These are phyloP conservation scores for Naganishia cerealis DNA, from an alignment of 1,284 basidiomycete genomes.

Conservation along the genomic window DNA sequence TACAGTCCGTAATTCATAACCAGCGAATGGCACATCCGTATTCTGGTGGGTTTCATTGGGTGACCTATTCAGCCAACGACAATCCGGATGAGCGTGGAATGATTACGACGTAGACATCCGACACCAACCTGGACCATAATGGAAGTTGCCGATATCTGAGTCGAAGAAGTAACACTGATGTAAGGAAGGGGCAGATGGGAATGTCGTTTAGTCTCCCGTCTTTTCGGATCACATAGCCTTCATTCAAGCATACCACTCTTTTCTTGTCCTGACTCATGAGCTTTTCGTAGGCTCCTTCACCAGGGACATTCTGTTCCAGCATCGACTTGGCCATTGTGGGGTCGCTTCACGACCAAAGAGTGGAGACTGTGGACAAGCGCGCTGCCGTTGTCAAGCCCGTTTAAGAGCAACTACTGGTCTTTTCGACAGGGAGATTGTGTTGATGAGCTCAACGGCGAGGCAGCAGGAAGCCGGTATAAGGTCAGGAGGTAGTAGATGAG, in stretches of 20 bases:
- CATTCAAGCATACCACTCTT: conserved; percentile 70
- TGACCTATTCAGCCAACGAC: conserved; percentile 42
- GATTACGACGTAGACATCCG: conserved; percentile 56
- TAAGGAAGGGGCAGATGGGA: neutral
- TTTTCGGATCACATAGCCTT: neutral
- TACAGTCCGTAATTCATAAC: conserved; percentile 99
- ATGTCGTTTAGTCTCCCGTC: neutral
- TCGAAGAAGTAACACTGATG: conserved; percentile 93
- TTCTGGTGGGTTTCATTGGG: conserved; percentile 89
- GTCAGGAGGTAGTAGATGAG: neutral
- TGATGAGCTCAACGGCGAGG: neutral
- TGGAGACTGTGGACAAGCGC: neutral
- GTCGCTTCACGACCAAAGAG: neutral
- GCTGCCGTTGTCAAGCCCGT: neutral
- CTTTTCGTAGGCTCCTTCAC: conserved; percentile 59
- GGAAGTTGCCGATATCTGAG: conserved; percentile 96
- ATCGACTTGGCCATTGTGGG: conserved; percentile 15
- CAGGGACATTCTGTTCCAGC: conserved; percentile 26
- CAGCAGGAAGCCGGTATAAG: neutral
- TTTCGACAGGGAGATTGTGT: neutral
- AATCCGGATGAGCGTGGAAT: conserved; percentile 24
- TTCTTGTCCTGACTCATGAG: conserved; percentile 78
- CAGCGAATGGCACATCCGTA: conserved; percentile 98
- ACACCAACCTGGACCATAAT: conserved; percentile 90
- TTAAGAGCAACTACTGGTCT: neutral